Percentiles rank a stretch among this genome's conserved stretches.
These are phyloP conservation scores for Asparagopsis taxiformis DNA, from an alignment of 31 red algal species.

Conservation along the genomic window DNA sequence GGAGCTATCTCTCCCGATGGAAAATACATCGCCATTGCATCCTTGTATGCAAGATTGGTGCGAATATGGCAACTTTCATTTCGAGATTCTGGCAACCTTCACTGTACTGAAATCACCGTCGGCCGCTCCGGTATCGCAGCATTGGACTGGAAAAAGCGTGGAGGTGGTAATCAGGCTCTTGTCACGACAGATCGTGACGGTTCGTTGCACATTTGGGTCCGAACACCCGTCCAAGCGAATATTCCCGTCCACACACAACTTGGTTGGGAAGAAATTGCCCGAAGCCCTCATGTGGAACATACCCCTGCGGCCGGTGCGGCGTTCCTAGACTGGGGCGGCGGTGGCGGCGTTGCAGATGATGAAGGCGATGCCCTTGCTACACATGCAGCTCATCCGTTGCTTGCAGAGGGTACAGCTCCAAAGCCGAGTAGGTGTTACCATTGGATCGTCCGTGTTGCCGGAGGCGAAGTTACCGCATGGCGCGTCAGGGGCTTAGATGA, in stretches of 20 bases:
- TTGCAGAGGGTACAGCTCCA: constrained; percentile 60
- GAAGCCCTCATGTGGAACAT: constrained; percentile 78
- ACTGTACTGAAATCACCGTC: constrained; percentile 63
- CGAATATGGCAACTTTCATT: constrained; percentile 41
- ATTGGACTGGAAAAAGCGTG: constrained; percentile 84
- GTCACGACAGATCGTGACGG: constrained; percentile 87
- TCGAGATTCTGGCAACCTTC: neutral
- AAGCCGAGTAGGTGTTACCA: constrained; percentile 59
- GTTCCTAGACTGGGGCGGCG: constrained; percentile 81
- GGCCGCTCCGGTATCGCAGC: constrained; percentile 73
- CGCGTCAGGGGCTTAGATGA: constrained; percentile 77
- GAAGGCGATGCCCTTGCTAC: constrained; percentile 79
- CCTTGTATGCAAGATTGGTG: constrained; percentile 23
- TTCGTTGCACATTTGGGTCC: constrained; percentile 75
- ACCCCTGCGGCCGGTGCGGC: constrained; percentile 51
- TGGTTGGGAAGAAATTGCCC: constrained; percentile 62
- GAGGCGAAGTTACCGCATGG: constrained; percentile 58
- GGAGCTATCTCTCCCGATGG: constrained; percentile 64
- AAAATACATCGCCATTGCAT: constrained; percentile 19
- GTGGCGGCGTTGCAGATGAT: constrained; percentile 78
- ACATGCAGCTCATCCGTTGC: constrained; percentile 35
- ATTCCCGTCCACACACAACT: neutral
- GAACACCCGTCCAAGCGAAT: neutral
- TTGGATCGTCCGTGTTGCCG: constrained; percentile 70
- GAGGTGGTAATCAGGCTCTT: constrained; percentile 88